These are phyloP conservation scores for Pseudoscleropodium purum DNA, from an alignment of 225 moss, liverwort and hornwort genomes.

Conservation along the genomic window DNA sequence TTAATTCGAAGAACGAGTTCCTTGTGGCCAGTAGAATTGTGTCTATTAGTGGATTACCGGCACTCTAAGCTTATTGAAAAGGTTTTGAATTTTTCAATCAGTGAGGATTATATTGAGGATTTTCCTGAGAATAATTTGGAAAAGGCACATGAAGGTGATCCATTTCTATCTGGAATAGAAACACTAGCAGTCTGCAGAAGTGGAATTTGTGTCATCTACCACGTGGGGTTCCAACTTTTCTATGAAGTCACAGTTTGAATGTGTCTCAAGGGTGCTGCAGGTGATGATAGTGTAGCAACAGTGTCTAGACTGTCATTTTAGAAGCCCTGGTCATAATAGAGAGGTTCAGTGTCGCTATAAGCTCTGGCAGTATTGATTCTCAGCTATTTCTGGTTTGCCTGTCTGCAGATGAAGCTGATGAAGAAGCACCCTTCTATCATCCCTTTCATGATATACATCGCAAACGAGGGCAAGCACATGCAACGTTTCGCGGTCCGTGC, in stretches of 20 bases:
- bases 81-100: not conserved
- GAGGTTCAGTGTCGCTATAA: not conserved
- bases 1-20: not conserved
- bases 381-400: not conserved
- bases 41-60: too few species aligned
- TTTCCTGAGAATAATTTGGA: not conserved
- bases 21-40: not conserved
- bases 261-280: not conserved
- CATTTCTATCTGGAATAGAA: not conserved
- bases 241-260: not conserved
- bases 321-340: not conserved
- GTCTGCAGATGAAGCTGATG: conserved; percentile 89
- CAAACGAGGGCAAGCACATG: conserved; percentile 87
- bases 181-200: not conserved
- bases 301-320: not conserved
- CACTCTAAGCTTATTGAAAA: not conserved
- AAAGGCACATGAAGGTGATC: not conserved
- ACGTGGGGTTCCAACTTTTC: not conserved
- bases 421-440: conserved; percentile 95
- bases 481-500: conserved; percentile 97
- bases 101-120: not conserved
- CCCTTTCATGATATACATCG: conserved; percentile 97
- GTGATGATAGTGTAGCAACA: not conserved
- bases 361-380: not conserved
- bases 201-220: not conserved